phyloP scores from a whole-genome alignment of 495 filamentous ascomycete genomes.

The Penicillium canescens region DNA sequence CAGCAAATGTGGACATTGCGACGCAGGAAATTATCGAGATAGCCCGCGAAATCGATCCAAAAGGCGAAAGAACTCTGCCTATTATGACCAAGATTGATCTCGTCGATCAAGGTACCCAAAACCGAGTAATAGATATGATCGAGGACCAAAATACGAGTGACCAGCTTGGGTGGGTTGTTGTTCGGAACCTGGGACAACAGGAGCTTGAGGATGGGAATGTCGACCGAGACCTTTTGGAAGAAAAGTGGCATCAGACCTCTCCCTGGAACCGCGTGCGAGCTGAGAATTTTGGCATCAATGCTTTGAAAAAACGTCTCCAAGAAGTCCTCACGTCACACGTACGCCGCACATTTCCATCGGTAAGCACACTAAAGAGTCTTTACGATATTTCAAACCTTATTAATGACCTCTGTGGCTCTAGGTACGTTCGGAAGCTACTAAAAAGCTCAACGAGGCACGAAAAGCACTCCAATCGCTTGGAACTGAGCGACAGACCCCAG shows the following conservation, averaged over 20 bases:
- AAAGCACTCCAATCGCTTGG: conserved; percentile 44
- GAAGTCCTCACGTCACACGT: conserved; percentile 40
- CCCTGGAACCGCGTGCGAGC: conserved; percentile 47
- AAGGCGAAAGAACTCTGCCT: conserved; percentile 54
- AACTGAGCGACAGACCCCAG: conserved; percentile 34
- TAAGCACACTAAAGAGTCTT: conserved; percentile 12
- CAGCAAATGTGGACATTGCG: conserved; percentile 63
- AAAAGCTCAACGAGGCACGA: conserved; percentile 34
- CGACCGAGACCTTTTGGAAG: conserved; percentile 25
- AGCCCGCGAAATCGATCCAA: conserved; percentile 48
- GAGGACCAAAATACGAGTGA: conserved; percentile 39
- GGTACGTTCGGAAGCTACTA: conserved; percentile 47
- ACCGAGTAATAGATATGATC: conserved; percentile 45
- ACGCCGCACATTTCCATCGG: conserved; percentile 52
- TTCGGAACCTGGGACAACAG: conserved; percentile 52
- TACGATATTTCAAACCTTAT: no score
- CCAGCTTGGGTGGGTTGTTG: conserved; percentile 55
- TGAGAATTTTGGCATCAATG: conserved; percentile 50
- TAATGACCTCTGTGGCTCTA: conserved; percentile 1
- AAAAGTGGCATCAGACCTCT: conserved; percentile 13
- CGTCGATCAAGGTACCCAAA: conserved; percentile 46
- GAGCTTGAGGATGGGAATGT: conserved; percentile 13
- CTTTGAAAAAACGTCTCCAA: conserved; percentile 38
- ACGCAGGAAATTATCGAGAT: conserved; percentile 60
- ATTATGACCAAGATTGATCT: conserved; percentile 64